Evolutionary conservation across 306 rosid genomes (phyloP).

Genomic region (Medicago ruthenica): DNA sequence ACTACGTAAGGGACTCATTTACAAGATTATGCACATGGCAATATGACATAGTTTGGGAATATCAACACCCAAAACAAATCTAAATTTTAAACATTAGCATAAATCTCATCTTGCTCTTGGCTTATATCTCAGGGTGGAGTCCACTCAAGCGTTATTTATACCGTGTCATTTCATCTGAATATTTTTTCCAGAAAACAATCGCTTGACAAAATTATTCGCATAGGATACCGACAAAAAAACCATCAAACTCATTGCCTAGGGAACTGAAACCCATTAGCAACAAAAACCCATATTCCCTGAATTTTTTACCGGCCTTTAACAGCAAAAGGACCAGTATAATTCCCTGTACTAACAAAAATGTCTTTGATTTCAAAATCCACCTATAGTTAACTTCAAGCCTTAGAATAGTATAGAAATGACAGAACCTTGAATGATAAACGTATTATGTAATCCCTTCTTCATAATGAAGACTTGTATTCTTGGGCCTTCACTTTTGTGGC

Average conservation of each 20-base stretch:
- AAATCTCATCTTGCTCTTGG: conserved; percentile 63
- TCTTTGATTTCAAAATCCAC: conserved; percentile 33
- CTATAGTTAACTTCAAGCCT: conserved; percentile 14
- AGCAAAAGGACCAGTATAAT: neutral
- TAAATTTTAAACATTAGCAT: conserved; percentile 29
- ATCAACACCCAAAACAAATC: conserved; percentile 56
- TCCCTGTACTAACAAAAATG: neutral
- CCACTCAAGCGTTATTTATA: conserved; percentile 77
- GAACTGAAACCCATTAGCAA: neutral
- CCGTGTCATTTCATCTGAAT: conserved; percentile 79
- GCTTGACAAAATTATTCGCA: neutral
- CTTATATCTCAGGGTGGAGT: conserved; percentile 68
- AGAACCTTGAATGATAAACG: neutral
- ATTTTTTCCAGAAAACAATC: conserved; percentile 59
- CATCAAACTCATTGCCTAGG: neutral
- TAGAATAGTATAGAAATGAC: neutral
- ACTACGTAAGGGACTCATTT: too few species aligned
- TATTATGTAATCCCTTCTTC: neutral
- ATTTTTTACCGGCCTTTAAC: neutral
- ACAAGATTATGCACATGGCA: too few species aligned
- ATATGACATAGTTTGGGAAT: conserved; percentile 35
- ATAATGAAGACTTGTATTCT: neutral
- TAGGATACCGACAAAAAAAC: neutral
- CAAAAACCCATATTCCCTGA: neutral
- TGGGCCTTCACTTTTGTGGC: neutral